Conservation (phyloP, 164 flowering plant genomes). For the Stephania yunnanensis region DNA sequence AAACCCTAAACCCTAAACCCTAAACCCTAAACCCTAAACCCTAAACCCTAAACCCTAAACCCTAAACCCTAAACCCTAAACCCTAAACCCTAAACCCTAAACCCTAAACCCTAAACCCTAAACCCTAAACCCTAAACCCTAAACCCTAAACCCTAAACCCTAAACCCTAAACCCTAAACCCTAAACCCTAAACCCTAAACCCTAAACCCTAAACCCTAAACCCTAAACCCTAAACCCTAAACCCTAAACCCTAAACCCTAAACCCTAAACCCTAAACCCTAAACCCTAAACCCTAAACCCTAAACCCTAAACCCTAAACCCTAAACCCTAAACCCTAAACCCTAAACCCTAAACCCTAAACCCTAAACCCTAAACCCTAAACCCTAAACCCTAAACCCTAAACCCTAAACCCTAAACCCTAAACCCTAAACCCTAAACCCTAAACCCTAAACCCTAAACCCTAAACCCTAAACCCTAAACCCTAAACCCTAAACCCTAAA, state of each 20-base stretch:
- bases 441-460: slow-evolving; percentile 15
- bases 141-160: slow-evolving; percentile 6
- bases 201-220: slow-evolving; percentile 6
- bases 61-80: slow-evolving; percentile 7
- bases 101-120: slow-evolving; percentile 12
- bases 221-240: slow-evolving; percentile 5
- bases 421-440: slow-evolving; percentile 17
- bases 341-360: slow-evolving; percentile 7
- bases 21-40: slow-evolving; percentile 13
- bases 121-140: slow-evolving; percentile 10
- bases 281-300: slow-evolving; percentile 4
- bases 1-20: slow-evolving; percentile 15
- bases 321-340: neutral
- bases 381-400: slow-evolving; percentile 18
- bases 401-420: slow-evolving; percentile 16
- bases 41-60: slow-evolving; percentile 10
- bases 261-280: slow-evolving; percentile 4
- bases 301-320: slow-evolving; percentile 6
- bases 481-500: slow-evolving; percentile 5
- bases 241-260: slow-evolving; percentile 11
- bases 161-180: slow-evolving; percentile 5
- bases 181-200: slow-evolving; percentile 10
- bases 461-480: slow-evolving; percentile 16
- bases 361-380: slow-evolving; percentile 4
- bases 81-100: slow-evolving; percentile 8